These are phyloP conservation scores for Fragilaria crotonensis DNA, from an alignment of 108 stramenopile genomes.

Conservation along the genomic window DNA sequence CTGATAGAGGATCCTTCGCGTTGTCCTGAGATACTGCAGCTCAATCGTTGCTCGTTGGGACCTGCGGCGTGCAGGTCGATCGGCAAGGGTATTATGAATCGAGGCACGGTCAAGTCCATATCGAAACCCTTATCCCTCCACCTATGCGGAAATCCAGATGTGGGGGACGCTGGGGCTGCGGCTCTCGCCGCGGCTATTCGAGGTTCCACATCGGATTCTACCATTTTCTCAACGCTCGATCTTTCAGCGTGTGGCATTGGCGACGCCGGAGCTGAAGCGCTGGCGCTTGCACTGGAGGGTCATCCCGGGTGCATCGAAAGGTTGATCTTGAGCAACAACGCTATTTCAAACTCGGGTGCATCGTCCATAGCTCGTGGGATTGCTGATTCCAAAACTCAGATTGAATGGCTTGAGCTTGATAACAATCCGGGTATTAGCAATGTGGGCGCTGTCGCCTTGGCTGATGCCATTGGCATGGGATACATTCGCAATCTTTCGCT, in stretches of 20 bases:
- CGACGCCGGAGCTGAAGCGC: constrained; percentile 64
- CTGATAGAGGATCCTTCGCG: constrained; percentile 9
- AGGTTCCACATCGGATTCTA: not conserved
- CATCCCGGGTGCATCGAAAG: constrained; percentile 37
- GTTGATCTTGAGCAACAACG: constrained; percentile 73
- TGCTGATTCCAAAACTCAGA: constrained; percentile 6
- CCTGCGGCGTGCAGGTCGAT: constrained; percentile 68
- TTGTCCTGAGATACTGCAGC: constrained; percentile 35
- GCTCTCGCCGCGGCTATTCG: constrained; percentile 75
- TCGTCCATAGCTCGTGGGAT: constrained; percentile 43
- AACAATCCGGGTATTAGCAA: constrained; percentile 56
- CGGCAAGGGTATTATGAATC: constrained; percentile 38
- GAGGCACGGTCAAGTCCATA: constrained; percentile 1
- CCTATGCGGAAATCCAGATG: constrained; percentile 52
- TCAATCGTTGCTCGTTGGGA: constrained; percentile 62
- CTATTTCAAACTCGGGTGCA: constrained; percentile 62
- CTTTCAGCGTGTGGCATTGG: constrained; percentile 64
- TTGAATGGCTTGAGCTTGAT: constrained; percentile 44
- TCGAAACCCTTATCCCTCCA: constrained; percentile 24
- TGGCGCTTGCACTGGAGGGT: constrained; percentile 58
- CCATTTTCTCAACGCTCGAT: constrained; percentile 53
- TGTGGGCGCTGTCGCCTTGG: constrained; percentile 48
- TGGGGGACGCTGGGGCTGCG: constrained; percentile 70
- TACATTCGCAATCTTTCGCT: constrained; percentile 35
- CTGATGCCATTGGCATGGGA: constrained; percentile 38